phyloP scores from a whole-genome alignment of 352 stramenopile genomes.

The Phytopythium ostracodes region DNA sequence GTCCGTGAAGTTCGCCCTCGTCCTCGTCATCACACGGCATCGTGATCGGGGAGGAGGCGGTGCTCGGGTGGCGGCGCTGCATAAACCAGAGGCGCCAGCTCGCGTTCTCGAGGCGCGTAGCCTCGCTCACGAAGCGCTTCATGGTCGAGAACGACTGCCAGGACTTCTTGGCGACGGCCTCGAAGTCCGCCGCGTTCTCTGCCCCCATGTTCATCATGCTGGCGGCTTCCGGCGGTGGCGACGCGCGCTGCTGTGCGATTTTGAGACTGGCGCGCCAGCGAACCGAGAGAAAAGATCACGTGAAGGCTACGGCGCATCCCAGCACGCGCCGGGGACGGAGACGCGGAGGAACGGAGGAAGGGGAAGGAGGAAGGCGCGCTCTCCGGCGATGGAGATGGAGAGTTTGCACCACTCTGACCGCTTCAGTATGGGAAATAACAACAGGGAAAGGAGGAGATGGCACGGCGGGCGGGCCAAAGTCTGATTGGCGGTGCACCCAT shows the following conservation, averaged over 20 bases:
- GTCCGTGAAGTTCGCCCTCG: conserved; percentile 11
- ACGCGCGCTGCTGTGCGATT: neutral
- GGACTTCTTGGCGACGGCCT: conserved; percentile 72
- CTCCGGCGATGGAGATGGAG: too few relatives aligned
- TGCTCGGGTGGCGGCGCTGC: conserved; percentile 21
- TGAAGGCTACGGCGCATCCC: too few relatives aligned
- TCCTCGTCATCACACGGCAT: conserved; percentile 17
- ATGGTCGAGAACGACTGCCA: conserved; percentile 88
- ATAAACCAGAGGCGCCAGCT: conserved; percentile 84
- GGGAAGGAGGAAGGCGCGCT: too few relatives aligned
- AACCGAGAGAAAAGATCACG: too few relatives aligned
- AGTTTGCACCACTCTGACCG: too few relatives aligned
- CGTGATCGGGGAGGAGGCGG: neutral
- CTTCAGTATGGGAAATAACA: too few relatives aligned
- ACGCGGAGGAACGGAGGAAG: too few relatives aligned
- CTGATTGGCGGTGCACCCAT: too few relatives aligned
- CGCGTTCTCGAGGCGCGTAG: conserved; percentile 74
- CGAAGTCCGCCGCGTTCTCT: conserved; percentile 32
- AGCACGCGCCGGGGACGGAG: too few relatives aligned
- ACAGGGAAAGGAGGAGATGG: too few relatives aligned
- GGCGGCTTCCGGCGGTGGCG: neutral
- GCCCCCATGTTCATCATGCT: neutral
- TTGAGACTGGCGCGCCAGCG: too few relatives aligned
- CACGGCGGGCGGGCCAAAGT: too few relatives aligned
- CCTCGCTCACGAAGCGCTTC: conserved; percentile 82